Evolutionary conservation across 2,329 filamentous ascomycete genomes (phyloP), one percentile per base, ranked within the genome.

Genomic region (Arthrinium phaeospermum): DNA sequence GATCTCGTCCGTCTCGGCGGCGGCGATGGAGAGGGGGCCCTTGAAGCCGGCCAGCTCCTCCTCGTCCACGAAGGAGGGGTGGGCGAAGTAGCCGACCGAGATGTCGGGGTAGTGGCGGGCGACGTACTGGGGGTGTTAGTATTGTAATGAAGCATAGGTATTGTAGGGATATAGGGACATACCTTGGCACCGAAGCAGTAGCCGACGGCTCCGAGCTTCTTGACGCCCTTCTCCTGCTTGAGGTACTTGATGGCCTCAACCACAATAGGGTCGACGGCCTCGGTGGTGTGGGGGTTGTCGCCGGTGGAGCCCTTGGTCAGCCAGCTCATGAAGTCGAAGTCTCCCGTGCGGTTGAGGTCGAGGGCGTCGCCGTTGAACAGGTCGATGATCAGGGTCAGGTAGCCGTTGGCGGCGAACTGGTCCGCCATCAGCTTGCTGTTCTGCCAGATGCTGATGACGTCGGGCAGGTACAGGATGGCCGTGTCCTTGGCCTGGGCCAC

Each of bases 181-280:
- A 90, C 89, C 86, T 93, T 93, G 71, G 87, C 92, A 49, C 93
- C 93, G 76, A 94, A 93, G 82, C 93, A 95, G 82, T 94, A 94
- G 0, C 93, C 93, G 0, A 91, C 88, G 19, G 86, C 88, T 1
- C 89, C 92, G 47, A 95, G 82, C 75, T 87, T 89, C 79, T 88
- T 89, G 67, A 88, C 81, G 1, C 88, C 87, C 71, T 86, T 83
- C 70, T 89, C 85, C 70, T 86, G 84, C 73, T 87, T 87, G 70
- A 94, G 79, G 71, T 89, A 86, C 79, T 89, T 88, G 78, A 93
- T 87, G 68, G 84, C 85, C 64, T 81, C 79, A 70, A 83, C 81
- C 70, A 90, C 83, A 74, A 90, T 85, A 24, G 82, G 81, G 72
- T 88, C 86, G 70, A 88, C 83, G 24, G 77, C 75, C 67, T 83